Evolutionary conservation across 2,329 filamentous ascomycete species (phyloP), one percentile per base, ranked within the genome.

Genomic region (Pseudopyricularia cyperi): DNA sequence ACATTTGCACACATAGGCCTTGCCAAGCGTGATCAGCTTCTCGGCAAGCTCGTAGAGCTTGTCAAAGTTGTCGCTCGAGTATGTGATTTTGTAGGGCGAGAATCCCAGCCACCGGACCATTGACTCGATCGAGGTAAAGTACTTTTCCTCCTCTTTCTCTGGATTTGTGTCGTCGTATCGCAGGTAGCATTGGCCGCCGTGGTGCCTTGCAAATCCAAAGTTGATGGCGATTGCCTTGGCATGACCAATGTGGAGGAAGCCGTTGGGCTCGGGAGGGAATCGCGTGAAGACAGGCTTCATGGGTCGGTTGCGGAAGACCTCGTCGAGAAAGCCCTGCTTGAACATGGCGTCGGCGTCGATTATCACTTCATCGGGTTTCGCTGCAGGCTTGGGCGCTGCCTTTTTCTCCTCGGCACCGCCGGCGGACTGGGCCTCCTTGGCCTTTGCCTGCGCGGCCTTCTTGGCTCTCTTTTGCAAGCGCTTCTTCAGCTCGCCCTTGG

Each of bases 151-250:
- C 66, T 97, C 93, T 48, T 87, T 87, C 57, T 90, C 88, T 1
- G 93, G 93, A 65, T 97, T 97, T 14, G 93, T 97, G 61, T 97
- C 93, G 65, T 97, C 93, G 51, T 55, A 60, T 17, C 56, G 57
- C 19, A 58, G 54, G 39, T 53, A 55, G 55, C 35, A 46, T 55
- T 83, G 73, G 54, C 91, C 91, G 34, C 85, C 85, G 64, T 95
- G 87, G 62, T 83, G 82, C 62, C 79, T 81, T 14, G 93, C 91
- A 65, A 96, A 97, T 7, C 91, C 91, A 69, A 97, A 97, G 69
- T 97, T 96, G 66, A 97, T 82, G 0, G 89, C 85, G 65, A 97
- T 96, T 22, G 93, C 91, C 71, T 97, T 97, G 57, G 86, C 87
- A 65, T 97, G 93, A 19, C 91, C 91, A 59, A 97, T 86, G 64